These are phyloP conservation scores for Colletotrichum sp. DNA, from an alignment of 2,329 filamentous ascomycete genomes.

Conservation along the genomic window DNA sequence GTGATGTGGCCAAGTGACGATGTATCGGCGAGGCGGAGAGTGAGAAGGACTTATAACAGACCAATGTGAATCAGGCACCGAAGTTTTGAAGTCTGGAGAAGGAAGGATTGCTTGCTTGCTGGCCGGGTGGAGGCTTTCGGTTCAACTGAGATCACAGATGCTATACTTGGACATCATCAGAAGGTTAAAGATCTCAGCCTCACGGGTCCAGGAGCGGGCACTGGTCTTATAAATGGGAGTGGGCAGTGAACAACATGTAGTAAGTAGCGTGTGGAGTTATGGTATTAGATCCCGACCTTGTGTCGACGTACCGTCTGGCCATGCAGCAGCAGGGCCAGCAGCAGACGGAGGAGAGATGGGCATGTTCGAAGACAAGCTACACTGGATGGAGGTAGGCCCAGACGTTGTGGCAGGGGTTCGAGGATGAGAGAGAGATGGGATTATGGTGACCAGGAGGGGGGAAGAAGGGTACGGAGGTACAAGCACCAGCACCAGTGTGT, in stretches of 20 bases:
- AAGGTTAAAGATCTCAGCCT: conserved; percentile 25
- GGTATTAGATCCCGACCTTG: conserved; percentile 6
- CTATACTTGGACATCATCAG: conserved; percentile 25
- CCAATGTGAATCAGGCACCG: conserved; percentile 14
- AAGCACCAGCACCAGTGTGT: conserved; percentile 7
- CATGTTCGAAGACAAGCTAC: conserved; percentile 20
- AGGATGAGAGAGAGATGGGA: conserved; percentile 11
- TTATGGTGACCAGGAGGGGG: conserved; percentile 7
- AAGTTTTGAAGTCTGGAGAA: conserved; percentile 7
- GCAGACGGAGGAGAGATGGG: conserved; percentile 3
- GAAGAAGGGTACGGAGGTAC: conserved; percentile 11
- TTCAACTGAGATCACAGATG: conserved; percentile 21
- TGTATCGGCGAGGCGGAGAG: neutral
- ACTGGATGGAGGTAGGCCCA: conserved; percentile 18
- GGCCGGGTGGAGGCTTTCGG: conserved; percentile 17
- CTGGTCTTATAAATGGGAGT: conserved; percentile 23
- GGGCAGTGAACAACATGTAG: conserved; percentile 19
- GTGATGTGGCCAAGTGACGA: conserved; percentile 13
- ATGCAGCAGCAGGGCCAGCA: neutral
- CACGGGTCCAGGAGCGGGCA: conserved; percentile 22
- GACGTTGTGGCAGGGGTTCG: conserved; percentile 13
- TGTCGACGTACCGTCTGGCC: conserved; percentile 12
- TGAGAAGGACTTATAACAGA: conserved; percentile 18
- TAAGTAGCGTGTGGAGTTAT: conserved; percentile 7
- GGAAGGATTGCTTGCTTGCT: conserved; percentile 20